Percentiles rank a stretch among this genome's conserved stretches.
phyloP scores from a whole-genome alignment of 257 asterid species.

The Solanum lycopersicoides region DNA sequence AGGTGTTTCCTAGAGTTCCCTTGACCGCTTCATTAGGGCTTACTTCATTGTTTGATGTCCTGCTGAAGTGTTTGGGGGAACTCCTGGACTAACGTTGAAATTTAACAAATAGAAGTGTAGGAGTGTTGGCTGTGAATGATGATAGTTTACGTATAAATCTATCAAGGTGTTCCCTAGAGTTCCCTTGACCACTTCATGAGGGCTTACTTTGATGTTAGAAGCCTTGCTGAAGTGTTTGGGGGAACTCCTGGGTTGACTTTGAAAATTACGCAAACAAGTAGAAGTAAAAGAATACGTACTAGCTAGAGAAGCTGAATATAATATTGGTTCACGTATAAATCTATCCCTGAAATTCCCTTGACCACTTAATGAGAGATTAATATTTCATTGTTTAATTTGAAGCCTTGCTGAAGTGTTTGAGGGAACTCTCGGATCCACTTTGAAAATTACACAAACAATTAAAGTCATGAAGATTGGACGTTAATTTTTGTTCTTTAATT shows the following conservation, averaged over 20 bases:
- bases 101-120: not conserved
- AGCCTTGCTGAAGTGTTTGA: slow-evolving; percentile 2
- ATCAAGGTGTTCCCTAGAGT: not conserved
- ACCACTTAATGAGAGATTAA: not conserved
- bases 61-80: not conserved
- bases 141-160: too few relatives aligned
- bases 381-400: too few relatives aligned
- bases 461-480: too few relatives aligned
- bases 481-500: too few relatives aligned
- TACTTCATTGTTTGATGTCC: too few relatives aligned
- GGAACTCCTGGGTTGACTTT: not conserved
- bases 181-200: not conserved
- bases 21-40: not conserved
- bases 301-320: not conserved
- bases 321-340: not conserved
- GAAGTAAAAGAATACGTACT: not conserved
- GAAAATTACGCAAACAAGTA: not conserved
- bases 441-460: not conserved
- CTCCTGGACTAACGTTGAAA: not conserved
- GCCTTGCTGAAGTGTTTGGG: not conserved
- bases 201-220: not conserved
- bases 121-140: accelerated
- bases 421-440: slow-evolving; percentile 5
- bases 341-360: not conserved
- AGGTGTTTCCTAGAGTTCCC: slow-evolving; percentile 9